Evolutionary conservation across 148 eudicot genomes (phyloP).

Genomic region (Fagopyrum esculentum): DNA sequence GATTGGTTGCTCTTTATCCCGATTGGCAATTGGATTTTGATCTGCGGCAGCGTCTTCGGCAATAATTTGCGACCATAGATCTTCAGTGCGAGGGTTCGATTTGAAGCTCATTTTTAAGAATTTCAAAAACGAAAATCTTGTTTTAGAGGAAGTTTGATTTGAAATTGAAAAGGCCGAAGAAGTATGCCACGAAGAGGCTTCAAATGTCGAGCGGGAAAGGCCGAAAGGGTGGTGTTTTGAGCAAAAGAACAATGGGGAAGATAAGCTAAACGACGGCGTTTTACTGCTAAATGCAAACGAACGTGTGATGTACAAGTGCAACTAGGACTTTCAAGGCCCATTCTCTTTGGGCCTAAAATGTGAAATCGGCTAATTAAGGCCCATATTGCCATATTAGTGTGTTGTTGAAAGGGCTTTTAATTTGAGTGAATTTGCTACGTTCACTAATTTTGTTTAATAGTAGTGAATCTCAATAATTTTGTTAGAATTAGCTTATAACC

Average conservation of each 20-base stretch:
- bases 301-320: too few species aligned
- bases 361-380: neutral
- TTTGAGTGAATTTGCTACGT: too few species aligned
- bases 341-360: neutral
- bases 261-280: neutral
- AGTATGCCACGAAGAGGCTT: neutral
- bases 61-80: conserved; percentile 50
- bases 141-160: neutral
- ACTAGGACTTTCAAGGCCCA: neutral
- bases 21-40: conserved; percentile 2
- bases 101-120: neutral
- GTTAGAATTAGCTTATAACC: too few species aligned
- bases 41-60: conserved; percentile 28
- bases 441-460: too few species aligned
- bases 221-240: neutral
- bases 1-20: conserved; percentile 24
- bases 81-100: conserved; percentile 16
- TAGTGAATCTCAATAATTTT: too few species aligned
- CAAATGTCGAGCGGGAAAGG: conserved; percentile 3
- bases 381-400: neutral
- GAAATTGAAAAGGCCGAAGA: neutral
- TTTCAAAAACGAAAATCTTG: neutral
- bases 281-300: neutral
- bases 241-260: neutral
- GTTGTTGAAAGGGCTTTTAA: too few species aligned